Conservation (phyloP, 2,329 filamentous ascomycete species). For the Pseudovirgaria hyperparasitica region DNA sequence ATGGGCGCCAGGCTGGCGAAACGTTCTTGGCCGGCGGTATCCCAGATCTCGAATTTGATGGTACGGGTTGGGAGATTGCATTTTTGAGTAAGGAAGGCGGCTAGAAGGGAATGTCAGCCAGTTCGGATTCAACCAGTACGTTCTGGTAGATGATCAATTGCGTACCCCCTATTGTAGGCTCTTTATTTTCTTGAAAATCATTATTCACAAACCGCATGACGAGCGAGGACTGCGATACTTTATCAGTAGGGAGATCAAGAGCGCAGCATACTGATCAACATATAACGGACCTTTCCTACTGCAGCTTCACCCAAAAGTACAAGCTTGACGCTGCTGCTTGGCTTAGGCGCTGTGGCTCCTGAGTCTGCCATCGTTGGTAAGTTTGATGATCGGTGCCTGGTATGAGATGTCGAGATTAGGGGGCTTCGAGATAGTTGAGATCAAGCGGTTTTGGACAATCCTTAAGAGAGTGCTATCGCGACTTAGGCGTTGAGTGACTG, state of each 20-base stretch:
- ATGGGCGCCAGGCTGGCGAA: conserved; percentile 94
- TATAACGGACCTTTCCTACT: conserved; percentile 73
- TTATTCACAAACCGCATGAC: conserved; percentile 98
- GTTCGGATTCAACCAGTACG: conserved; percentile 3
- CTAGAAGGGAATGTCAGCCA: conserved; percentile 32
- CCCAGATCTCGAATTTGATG: conserved; percentile 66
- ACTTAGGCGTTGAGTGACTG: too few species aligned
- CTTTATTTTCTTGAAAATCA: conserved; percentile 99
- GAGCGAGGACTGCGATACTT: conserved; percentile 62
- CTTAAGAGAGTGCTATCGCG: too few species aligned
- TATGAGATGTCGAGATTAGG: too few species aligned
- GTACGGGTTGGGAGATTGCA: conserved; percentile 88
- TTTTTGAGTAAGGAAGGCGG: conserved; percentile 97
- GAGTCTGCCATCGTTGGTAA: conserved; percentile 53
- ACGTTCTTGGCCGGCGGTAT: conserved; percentile 94
- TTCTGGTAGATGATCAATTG: background rate
- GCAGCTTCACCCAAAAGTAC: conserved; percentile 94
- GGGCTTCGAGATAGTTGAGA: too few species aligned
- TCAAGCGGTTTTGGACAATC: too few species aligned
- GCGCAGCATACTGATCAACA: background rate
- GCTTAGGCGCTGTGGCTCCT: conserved; percentile 63
- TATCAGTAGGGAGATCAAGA: conserved; percentile 7
- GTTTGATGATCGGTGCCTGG: background rate
- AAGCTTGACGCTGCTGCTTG: conserved; percentile 99
- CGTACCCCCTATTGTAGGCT: conserved; percentile 94